A percentile compares a stretch with the other conserved stretches of the same genome.
Conservation (phyloP, 2,329 filamentous ascomycete species). For the Sporothrix brunneoviolacea region DNA sequence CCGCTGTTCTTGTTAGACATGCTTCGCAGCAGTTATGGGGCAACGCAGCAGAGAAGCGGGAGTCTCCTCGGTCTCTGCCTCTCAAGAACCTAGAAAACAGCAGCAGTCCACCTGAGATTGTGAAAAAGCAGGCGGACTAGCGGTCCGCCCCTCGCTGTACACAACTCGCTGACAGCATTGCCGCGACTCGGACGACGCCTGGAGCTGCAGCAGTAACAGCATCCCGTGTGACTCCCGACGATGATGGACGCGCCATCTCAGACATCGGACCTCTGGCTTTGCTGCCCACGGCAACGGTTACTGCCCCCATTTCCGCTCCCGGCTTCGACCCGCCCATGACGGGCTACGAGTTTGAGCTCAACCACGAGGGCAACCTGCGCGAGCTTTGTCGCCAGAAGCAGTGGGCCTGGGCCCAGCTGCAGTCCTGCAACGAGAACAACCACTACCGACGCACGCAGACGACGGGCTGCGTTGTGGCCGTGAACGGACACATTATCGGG, state of each 20-base stretch:
- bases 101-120: background rate
- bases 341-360: constrained; percentile 20
- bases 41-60: too few species aligned
- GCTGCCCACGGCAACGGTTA: background rate
- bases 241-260: too few species aligned
- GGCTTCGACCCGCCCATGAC: constrained; percentile 11
- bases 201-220: background rate
- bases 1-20: too few species aligned
- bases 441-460: constrained; percentile 19
- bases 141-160: background rate
- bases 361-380: constrained; percentile 15
- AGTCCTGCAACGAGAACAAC: constrained; percentile 20
- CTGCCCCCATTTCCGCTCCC: background rate
- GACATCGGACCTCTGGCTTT: too few species aligned
- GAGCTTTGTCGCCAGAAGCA: constrained; percentile 16
- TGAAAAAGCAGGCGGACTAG: constrained; percentile 1
- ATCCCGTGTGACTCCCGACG: too few species aligned
- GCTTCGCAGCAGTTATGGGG: too few species aligned
- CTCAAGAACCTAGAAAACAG: background rate
- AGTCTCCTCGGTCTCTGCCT: too few species aligned
- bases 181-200: background rate
- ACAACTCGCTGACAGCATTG: too few species aligned
- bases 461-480: constrained; percentile 17
- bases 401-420: constrained; percentile 17
- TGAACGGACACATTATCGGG: constrained; percentile 17